Conservation (phyloP, 2,329 filamentous ascomycete genomes). For the Alternaria sp. region DNA sequence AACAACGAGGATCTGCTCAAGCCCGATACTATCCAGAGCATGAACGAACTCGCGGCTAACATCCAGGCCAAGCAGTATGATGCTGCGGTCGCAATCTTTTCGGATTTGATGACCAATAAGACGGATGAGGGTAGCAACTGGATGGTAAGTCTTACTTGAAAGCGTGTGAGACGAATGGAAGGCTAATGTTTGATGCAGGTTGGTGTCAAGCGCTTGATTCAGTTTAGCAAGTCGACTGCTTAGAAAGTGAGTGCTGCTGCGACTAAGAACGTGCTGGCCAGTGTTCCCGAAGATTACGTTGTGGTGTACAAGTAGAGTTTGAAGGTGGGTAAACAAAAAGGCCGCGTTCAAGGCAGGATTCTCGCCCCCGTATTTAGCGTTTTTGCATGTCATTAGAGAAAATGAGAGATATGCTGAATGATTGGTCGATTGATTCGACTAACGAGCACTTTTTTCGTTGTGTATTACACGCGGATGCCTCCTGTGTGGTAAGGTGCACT, state of each 20-base stretch:
- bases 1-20: conserved; percentile 94
- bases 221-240: conserved; percentile 48
- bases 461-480: not conserved
- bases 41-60: conserved; percentile 63
- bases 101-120: conserved; percentile 58
- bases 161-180: not conserved
- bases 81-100: conserved; percentile 54
- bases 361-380: not conserved
- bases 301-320: conserved; percentile 7
- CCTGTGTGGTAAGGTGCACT: not conserved
- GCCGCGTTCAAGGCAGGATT: not conserved
- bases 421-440: not conserved
- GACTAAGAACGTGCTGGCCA: not conserved
- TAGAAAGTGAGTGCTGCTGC: conserved; percentile 1
- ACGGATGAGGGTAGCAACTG: conserved; percentile 60
- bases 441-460: not conserved
- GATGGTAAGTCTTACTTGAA: conserved; percentile 55
- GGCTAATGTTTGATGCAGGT: conserved; percentile 33
- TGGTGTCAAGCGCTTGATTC: conserved; percentile 50
- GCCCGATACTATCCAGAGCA: conserved; percentile 75
- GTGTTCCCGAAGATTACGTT: not conserved
- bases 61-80: conserved; percentile 56
- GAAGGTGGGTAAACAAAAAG: not conserved
- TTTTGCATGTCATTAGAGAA: not conserved
- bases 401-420: not conserved